These are phyloP conservation scores for Polyplosphaeria fusca DNA, from an alignment of 495 filamentous ascomycete species.

Conservation along the genomic window DNA sequence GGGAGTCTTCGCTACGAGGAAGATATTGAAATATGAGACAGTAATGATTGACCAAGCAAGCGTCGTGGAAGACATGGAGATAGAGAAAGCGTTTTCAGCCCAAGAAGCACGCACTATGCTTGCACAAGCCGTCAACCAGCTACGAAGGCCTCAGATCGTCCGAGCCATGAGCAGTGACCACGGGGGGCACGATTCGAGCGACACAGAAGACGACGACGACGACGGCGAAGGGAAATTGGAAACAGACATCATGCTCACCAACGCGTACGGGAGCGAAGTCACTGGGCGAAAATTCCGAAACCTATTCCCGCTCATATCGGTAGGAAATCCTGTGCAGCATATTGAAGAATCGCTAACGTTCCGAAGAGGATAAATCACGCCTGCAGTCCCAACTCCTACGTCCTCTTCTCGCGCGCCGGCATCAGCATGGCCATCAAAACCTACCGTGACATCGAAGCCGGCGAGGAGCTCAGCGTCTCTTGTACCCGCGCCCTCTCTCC, in stretches of 20 bases:
- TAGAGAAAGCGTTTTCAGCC: neutral
- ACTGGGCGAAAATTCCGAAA: neutral
- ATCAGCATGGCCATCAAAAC: slow-evolving; percentile 20
- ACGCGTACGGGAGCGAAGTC: slow-evolving; percentile 18
- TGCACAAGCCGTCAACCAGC: neutral
- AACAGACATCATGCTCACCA: slow-evolving; percentile 19
- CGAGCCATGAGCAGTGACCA: slow-evolving; percentile 1
- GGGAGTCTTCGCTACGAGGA: slow-evolving; percentile 22
- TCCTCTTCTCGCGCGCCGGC: slow-evolving; percentile 18
- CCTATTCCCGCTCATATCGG: slow-evolving; percentile 16
- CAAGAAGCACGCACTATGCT: neutral
- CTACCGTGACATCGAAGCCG: slow-evolving; percentile 22
- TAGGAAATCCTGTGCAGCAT: neutral
- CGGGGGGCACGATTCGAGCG: neutral
- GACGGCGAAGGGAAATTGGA: neutral
- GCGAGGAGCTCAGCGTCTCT: slow-evolving; percentile 10
- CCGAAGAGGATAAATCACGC: slow-evolving; percentile 18
- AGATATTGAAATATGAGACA: slow-evolving; percentile 17
- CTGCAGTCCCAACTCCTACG: slow-evolving; percentile 16
- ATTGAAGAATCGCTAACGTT: neutral
- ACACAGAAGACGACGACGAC: neutral
- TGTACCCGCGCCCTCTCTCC: too few relatives aligned
- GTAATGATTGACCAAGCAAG: slow-evolving; percentile 23
- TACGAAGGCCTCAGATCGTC: slow-evolving; percentile 2
- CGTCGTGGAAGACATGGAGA: slow-evolving; percentile 5